Conservation (phyloP, 2,329 filamentous ascomycete species). For the Aspergillaceae sp. region DNA sequence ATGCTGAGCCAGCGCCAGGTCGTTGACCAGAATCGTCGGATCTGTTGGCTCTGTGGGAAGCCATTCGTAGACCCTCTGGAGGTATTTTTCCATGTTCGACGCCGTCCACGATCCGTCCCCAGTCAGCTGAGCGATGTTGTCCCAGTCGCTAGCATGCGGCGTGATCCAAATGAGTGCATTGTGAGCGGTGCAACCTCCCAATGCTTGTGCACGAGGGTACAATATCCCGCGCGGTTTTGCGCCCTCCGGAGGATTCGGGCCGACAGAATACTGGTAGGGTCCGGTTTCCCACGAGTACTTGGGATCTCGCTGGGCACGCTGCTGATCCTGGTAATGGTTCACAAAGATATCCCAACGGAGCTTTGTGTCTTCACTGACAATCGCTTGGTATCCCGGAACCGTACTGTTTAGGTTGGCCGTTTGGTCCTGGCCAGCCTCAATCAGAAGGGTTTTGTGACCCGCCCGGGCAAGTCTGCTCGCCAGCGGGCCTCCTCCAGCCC, state of each 20-base stretch:
- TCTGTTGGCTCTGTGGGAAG: slow-evolving; percentile 27
- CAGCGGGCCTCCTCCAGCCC: slow-evolving; percentile 29
- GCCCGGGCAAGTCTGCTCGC: slow-evolving; percentile 28
- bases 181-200: slow-evolving; percentile 54
- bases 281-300: slow-evolving; percentile 37
- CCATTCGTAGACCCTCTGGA: slow-evolving; percentile 47
- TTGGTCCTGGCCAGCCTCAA: slow-evolving; percentile 32
- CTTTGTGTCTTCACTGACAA: slow-evolving; percentile 15
- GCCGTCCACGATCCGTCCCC: slow-evolving; percentile 53
- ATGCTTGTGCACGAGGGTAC: slow-evolving; percentile 50
- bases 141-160: slow-evolving; percentile 52
- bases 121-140: slow-evolving; percentile 49
- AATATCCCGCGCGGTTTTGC: slow-evolving; percentile 46
- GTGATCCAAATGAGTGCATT: slow-evolving; percentile 53
- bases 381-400: no score
- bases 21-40: slow-evolving; percentile 34
- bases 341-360: slow-evolving; percentile 30
- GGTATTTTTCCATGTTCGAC: slow-evolving; percentile 51
- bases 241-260: slow-evolving; percentile 45
- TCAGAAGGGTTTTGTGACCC: slow-evolving; percentile 28
- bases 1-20: slow-evolving; percentile 34
- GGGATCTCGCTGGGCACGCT: slow-evolving; percentile 19
- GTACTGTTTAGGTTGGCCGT: slow-evolving; percentile 12
- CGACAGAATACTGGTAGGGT: slow-evolving; percentile 45
- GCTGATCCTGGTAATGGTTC: slow-evolving; percentile 26